These are phyloP conservation scores for Mucor circinelloides DNA, from an alignment of 371 early-diverging fungal genomes.

Conservation along the genomic window DNA sequence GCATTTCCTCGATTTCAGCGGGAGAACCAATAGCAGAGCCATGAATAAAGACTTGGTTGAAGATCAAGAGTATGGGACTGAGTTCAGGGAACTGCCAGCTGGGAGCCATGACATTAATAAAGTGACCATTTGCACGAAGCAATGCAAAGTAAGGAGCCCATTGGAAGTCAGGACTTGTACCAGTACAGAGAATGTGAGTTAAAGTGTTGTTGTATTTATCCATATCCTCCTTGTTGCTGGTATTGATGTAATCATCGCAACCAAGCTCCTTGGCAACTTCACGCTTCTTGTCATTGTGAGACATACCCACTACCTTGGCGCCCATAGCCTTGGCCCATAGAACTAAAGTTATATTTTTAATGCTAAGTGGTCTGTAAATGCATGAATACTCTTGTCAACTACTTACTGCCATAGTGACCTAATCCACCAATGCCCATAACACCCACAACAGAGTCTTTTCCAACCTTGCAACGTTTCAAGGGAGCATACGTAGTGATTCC, in stretches of 20 bases:
- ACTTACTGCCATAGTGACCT: constrained; percentile 61
- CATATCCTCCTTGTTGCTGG: constrained; percentile 41
- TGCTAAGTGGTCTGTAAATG: no score
- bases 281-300: constrained; percentile 34
- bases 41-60: constrained; percentile 45
- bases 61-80: not conserved
- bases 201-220: constrained; percentile 44
- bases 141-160: constrained; percentile 34
- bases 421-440: constrained; percentile 69
- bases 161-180: constrained; percentile 11
- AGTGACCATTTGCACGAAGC: constrained; percentile 47
- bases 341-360: not conserved
- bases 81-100: constrained; percentile 32
- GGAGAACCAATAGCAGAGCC: constrained; percentile 69
- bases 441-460: constrained; percentile 53
- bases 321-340: constrained; percentile 65
- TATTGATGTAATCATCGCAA: constrained; percentile 40
- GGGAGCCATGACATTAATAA: constrained; percentile 65
- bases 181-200: constrained; percentile 44
- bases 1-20: constrained; percentile 52
- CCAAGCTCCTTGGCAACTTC: constrained; percentile 39
- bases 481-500: constrained; percentile 71
- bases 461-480: constrained; percentile 50
- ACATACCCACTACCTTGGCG: constrained; percentile 58
- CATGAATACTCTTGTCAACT: no score